Base-by-base conservation (phyloP, 352 stramenopile species). In the Pythium scleroteichum region DNA sequence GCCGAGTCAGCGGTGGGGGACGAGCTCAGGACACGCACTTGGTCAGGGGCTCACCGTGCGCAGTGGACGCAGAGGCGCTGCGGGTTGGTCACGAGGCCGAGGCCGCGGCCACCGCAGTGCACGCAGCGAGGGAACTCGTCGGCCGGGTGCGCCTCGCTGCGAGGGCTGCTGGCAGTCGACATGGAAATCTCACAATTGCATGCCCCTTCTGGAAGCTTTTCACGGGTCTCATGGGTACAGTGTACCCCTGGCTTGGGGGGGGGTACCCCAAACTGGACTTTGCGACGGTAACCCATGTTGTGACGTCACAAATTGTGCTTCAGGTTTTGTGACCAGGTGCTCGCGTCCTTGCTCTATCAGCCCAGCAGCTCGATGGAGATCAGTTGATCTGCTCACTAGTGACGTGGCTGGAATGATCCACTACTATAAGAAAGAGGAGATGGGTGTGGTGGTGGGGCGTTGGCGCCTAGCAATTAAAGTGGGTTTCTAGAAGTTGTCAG, bases 31-130 rank as follows among this genome's bases (percentile, higher is more conserved):
- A 35, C 5, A 35, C 29, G n/a, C 19, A 40, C 33, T 20, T 35
- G 51, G 29, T 10, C 5, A 35, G 10, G 29, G 29, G 10, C 59
- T 19, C 62, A 89, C 79, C 79, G 69, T n/a, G 85, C 62, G 47
- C 85, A 94, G 70, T 95, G 83, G 22, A 66, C 62, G 45, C 85
- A 95, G 40, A 95, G 60, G 40, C 76, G 75, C 62, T 92, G 75
- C 10, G 84, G 69, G 62, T 92, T 92, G 14, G 74, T 83, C 3
- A 92, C 75, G 22, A 95, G 69, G 1, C 76, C 86, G 17, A 90
- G 56, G 12, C 82, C 86, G 56, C 73, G 85, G 41, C 82, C 86
- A 20, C 79, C 82, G 60, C 86, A 95, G 61, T 86, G 64, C 6
- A 73, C 64, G 67, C 85, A 94, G 55, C 75, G 75, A 20, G 79